A percentile compares a stretch with the other conserved stretches of the same genome.
Evolutionary conservation across 78 protist species (phyloP).

Genomic region (Neovahlkampfia damariscottae): DNA sequence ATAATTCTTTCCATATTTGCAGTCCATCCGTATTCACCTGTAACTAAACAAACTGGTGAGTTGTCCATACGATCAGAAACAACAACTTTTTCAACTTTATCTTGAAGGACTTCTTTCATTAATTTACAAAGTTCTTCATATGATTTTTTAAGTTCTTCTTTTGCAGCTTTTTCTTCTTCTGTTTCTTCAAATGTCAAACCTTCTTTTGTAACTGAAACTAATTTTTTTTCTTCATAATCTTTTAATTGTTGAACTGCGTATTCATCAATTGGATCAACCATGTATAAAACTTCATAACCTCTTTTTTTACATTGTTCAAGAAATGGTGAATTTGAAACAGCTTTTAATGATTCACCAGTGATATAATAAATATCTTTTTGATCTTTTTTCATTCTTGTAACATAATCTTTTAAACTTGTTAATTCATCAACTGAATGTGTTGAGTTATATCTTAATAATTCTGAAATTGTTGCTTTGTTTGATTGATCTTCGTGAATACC

Average conservation of each 20-base stretch:
- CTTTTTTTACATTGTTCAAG: constrained; percentile 67
- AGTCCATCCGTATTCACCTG: constrained; percentile 96
- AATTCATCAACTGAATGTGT: constrained; percentile 86
- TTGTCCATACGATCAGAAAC: constrained; percentile 75
- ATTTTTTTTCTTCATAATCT: constrained; percentile 97
- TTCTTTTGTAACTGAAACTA: constrained; percentile 96
- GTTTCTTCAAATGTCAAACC: constrained; percentile 84
- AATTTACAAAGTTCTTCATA: constrained; percentile 83
- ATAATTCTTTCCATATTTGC: constrained; percentile 99
- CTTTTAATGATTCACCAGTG: constrained; percentile 88
- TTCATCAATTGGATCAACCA: constrained; percentile 99
- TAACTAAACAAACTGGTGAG: constrained; percentile 93
- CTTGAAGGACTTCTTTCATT: constrained; percentile 97
- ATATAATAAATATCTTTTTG: constrained; percentile 99
- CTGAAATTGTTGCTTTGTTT: constrained; percentile 91
- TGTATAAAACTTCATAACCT: constrained; percentile 91
- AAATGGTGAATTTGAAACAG: constrained; percentile 86
- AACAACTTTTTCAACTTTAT: constrained; percentile 96
- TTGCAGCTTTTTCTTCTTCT: constrained; percentile 87
- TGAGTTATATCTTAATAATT: constrained; percentile 91
- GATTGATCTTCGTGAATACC: constrained; percentile 98
- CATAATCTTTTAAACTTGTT: constrained; percentile 95
- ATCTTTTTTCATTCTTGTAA: constrained; percentile 91
- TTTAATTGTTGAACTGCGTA: constrained; percentile 95
- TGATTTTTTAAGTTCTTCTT: constrained; percentile 76